Conservation (phyloP, 2,329 filamentous ascomycete genomes). For the Westerdykella ornata region DNA sequence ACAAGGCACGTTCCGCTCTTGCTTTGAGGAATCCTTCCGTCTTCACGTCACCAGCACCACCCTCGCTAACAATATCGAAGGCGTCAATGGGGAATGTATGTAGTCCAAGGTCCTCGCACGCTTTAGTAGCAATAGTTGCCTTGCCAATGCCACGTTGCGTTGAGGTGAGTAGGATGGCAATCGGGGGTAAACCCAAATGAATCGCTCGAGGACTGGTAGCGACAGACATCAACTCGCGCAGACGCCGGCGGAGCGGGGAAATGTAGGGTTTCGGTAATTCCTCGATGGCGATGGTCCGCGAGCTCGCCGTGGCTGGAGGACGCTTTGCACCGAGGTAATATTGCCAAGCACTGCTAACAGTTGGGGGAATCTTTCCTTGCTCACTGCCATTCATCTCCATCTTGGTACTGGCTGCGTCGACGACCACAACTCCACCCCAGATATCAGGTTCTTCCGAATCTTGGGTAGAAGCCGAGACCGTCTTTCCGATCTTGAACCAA, state of each 20-base stretch:
- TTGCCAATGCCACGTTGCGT: slow-evolving; percentile 94
- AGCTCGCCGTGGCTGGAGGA: slow-evolving; percentile 52
- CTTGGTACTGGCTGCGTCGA: slow-evolving; percentile 79
- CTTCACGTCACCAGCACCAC: slow-evolving; percentile 81
- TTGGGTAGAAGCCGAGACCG: slow-evolving; percentile 46
- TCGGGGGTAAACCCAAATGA: slow-evolving; percentile 76
- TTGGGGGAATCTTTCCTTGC: slow-evolving; percentile 70
- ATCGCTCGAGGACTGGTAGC: slow-evolving; percentile 83
- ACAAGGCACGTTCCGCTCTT: slow-evolving; percentile 79
- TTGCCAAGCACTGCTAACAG: slow-evolving; percentile 72
- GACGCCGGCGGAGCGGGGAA: slow-evolving; percentile 50
- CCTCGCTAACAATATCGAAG: slow-evolving; percentile 91
- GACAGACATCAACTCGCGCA: slow-evolving; percentile 79
- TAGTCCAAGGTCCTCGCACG: slow-evolving; percentile 81
- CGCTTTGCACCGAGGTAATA: slow-evolving; percentile 79
- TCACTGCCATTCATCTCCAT: slow-evolving; percentile 90
- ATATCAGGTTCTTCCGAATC: slow-evolving; percentile 60
- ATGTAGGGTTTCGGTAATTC: slow-evolving; percentile 40
- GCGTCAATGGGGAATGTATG: slow-evolving; percentile 86
- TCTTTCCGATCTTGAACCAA: slow-evolving; percentile 87
- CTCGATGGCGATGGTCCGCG: slow-evolving; percentile 48
- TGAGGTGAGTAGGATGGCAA: slow-evolving; percentile 82
- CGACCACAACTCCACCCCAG: slow-evolving; percentile 81
- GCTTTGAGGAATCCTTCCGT: slow-evolving; percentile 86
- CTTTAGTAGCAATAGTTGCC: slow-evolving; percentile 65